Evolutionary conservation across 768 basidiomycete species (phyloP).

Genomic region (Panellus pusillus): DNA sequence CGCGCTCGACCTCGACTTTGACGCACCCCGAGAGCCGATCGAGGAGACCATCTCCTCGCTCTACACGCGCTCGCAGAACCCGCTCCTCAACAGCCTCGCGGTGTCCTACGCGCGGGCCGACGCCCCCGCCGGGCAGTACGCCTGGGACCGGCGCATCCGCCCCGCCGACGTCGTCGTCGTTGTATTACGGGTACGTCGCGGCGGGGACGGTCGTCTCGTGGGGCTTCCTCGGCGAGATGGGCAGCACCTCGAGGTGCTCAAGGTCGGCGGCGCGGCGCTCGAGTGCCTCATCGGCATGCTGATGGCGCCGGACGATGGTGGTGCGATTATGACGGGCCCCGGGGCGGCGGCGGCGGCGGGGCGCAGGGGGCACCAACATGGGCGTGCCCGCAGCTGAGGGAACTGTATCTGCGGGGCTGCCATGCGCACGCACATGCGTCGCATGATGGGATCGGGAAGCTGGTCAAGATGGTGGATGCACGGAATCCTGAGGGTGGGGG

Average conservation of each 20-base stretch:
- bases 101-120: constrained; percentile 54
- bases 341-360: not conserved
- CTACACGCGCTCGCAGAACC: constrained; percentile 57
- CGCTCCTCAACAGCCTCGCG: constrained; percentile 58
- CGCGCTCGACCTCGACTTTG: constrained; percentile 66
- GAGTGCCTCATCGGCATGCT: constrained; percentile 64
- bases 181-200: constrained; percentile 54
- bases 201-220: constrained; percentile 63
- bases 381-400: constrained; percentile 62
- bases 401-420: constrained; percentile 63
- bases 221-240: constrained; percentile 62
- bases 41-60: constrained; percentile 70
- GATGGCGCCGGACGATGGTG: constrained; percentile 60
- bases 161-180: not conserved
- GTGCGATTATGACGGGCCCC: not conserved
- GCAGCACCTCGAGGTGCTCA: constrained; percentile 55
- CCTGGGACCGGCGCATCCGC: constrained; percentile 4
- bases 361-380: constrained; percentile 36
- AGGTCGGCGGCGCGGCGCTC: constrained; percentile 63
- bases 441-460: constrained; percentile 61
- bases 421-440: constrained; percentile 43
- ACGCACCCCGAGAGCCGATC: constrained; percentile 64
- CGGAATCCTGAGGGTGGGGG: constrained; percentile 56
- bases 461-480: constrained; percentile 71
- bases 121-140: not conserved